Conservation (phyloP, 2,329 filamentous ascomycete genomes). For the Atkinsonella texensis region DNA sequence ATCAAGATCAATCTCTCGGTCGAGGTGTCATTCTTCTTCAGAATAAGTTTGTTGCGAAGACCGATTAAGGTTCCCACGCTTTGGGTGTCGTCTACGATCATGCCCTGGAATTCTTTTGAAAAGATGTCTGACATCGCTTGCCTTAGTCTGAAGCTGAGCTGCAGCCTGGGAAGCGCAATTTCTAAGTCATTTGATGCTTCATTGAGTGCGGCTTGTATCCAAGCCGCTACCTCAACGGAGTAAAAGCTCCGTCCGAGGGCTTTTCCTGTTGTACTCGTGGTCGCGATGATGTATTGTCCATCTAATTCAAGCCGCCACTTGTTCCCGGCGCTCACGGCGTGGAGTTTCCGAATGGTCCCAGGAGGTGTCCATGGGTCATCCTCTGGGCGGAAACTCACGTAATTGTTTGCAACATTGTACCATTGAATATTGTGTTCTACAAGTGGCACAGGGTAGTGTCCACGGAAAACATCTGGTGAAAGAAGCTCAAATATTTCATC, state of each 20-base stretch:
- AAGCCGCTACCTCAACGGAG: neutral
- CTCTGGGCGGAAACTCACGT: slow-evolving; percentile 21
- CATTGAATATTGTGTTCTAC: slow-evolving; percentile 33
- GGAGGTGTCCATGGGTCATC: slow-evolving; percentile 15
- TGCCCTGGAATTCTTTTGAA: slow-evolving; percentile 36
- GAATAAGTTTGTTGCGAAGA: slow-evolving; percentile 32
- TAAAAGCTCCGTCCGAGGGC: neutral
- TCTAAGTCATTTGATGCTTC: slow-evolving; percentile 13
- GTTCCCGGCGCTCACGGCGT: neutral
- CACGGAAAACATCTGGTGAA: slow-evolving; percentile 17
- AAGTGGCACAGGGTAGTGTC: slow-evolving; percentile 23
- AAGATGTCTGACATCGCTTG: slow-evolving; percentile 16
- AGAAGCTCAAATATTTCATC: slow-evolving; percentile 18
- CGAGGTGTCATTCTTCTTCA: slow-evolving; percentile 14
- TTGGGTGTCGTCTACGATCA: slow-evolving; percentile 29
- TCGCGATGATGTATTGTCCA: slow-evolving; percentile 11
- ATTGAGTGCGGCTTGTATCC: neutral
- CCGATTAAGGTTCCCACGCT: slow-evolving; percentile 34
- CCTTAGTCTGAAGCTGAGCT: slow-evolving; percentile 32
- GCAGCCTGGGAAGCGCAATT: slow-evolving; percentile 32
- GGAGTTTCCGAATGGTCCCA: neutral
- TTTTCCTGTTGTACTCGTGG: neutral
- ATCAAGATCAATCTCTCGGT: slow-evolving; percentile 25
- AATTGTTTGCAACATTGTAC: slow-evolving; percentile 21
- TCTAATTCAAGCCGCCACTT: neutral